A percentile compares a stretch with the other conserved stretches of the same genome.
phyloP scores from a whole-genome alignment of 495 filamentous ascomycete species.

The Tuber brumale region DNA sequence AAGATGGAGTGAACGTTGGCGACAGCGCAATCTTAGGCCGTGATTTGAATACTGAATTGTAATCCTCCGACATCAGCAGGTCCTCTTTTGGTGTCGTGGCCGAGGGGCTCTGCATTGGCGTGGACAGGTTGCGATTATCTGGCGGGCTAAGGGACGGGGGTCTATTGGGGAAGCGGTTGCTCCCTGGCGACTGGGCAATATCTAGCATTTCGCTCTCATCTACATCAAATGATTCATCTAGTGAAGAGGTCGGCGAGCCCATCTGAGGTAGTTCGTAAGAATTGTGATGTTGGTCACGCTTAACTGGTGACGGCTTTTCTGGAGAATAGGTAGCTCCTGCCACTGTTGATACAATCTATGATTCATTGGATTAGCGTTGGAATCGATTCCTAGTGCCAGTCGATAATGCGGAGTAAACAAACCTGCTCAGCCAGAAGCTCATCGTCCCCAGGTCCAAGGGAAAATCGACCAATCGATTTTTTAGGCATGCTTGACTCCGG shows the following conservation, averaged over 20 bases:
- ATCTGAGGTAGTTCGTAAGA: conserved; percentile 15
- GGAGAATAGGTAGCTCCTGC: conserved; percentile 30
- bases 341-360: conserved; percentile 37
- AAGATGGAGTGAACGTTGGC: conserved; percentile 31
- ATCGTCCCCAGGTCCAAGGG: conserved; percentile 28
- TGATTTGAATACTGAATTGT: conserved; percentile 40
- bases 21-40: conserved; percentile 41
- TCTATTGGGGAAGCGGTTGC: background rate
- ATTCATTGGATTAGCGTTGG: conserved; percentile 8
- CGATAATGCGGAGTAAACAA: conserved; percentile 4
- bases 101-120: conserved; percentile 16
- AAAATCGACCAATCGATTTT: conserved; percentile 10
- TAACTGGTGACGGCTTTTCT: conserved; percentile 36
- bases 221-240: conserved; percentile 28
- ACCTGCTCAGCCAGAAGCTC: conserved; percentile 39
- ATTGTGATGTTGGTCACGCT: conserved; percentile 10
- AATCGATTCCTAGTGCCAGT: background rate
- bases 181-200: conserved; percentile 10
- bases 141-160: conserved; percentile 9
- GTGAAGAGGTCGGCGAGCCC: background rate
- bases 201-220: conserved; percentile 25
- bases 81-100: conserved; percentile 38
- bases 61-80: conserved; percentile 37
- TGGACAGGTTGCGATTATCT: conserved; percentile 11
- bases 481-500: conserved; percentile 5